Conservation (phyloP, 176 grass and related monocot genomes). For the Cymbopogon citratus region DNA sequence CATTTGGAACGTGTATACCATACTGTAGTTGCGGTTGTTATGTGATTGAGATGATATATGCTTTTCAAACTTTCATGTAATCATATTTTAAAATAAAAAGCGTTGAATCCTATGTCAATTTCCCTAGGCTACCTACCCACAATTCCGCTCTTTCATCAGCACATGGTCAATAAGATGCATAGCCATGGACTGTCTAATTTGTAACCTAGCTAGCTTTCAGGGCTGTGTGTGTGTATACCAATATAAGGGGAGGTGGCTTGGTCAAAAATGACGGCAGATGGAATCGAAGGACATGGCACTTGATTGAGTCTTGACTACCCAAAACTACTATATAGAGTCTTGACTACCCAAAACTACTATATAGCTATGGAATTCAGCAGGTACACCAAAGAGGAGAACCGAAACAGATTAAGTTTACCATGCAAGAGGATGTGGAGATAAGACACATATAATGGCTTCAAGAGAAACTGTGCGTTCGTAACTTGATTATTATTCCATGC, state of each 20-base stretch:
- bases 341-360: not conserved
- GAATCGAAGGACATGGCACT: slow-evolving; percentile 21
- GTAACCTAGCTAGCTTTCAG: not conserved
- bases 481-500: slow-evolving; percentile 13
- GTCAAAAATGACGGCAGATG: slow-evolving; percentile 34
- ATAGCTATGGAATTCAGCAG: not conserved
- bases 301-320: not conserved
- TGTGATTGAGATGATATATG: not conserved
- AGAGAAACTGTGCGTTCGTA: not conserved
- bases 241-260: not conserved
- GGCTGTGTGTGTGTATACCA: not conserved
- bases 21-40: too few species aligned
- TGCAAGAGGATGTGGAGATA: not conserved
- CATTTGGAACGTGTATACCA: too few species aligned
- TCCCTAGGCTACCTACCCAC: not conserved
- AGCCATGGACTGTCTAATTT: not conserved
- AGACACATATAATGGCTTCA: not conserved
- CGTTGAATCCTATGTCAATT: not conserved
- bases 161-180: slow-evolving; percentile 12
- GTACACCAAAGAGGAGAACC: not conserved
- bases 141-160: not conserved
- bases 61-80: not conserved
- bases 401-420: not conserved
- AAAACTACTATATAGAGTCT: slow-evolving; percentile 16
- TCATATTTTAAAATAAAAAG: not conserved